Evolutionary conservation across 345 rosid genomes (phyloP), one percentile per base, ranked within the genome.

Genomic region (Mallotus nudiflorus): DNA sequence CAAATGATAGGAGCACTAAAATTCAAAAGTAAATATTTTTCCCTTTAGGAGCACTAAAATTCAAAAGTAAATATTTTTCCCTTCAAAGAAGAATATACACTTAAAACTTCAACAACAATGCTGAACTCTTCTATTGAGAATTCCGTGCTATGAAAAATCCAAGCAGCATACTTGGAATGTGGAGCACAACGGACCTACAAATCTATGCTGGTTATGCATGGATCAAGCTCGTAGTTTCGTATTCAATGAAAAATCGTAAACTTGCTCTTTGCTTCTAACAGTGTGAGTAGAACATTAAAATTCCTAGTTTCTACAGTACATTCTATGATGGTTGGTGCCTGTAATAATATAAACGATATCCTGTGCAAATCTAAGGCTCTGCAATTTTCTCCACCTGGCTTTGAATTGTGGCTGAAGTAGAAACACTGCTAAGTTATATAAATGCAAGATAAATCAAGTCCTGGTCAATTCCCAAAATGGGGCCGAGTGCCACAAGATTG

Each of bases 181-280:
- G 39, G 16, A 20, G 54, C 18, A 70, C 40, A 60, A 57, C 37
- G n/a, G 5, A 48, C 46, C 76, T 69, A 46, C 20, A 60, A 20
- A 25, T 46, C 50, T 35, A 55, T 13, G 67, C 51, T 45, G 51
- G 42, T 40, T 24, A 62, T 42, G 49, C 24, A 57, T 40, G 69
- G 62, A 65, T 65, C 71, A 44, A 68, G 54, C 24, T 64, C 48
- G 42, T 52, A 28, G 54, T 62, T 63, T 59, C 73, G 56, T 56
- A 75, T 76, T 67, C 70, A 52, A 64, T 29, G 44, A 74, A 70
- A 64, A 80, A 64, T 73, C 51, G 70, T 50, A 60, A 73, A 55
- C 39, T 55, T 27, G 11, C 72, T 55, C 62, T 69, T 67, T 12
- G 31, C 33, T 61, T 66, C 46, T 60, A 67, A 37, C 69, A 48